Conservation (phyloP, 768 basidiomycete genomes). For the Cubamyces sp. region DNA sequence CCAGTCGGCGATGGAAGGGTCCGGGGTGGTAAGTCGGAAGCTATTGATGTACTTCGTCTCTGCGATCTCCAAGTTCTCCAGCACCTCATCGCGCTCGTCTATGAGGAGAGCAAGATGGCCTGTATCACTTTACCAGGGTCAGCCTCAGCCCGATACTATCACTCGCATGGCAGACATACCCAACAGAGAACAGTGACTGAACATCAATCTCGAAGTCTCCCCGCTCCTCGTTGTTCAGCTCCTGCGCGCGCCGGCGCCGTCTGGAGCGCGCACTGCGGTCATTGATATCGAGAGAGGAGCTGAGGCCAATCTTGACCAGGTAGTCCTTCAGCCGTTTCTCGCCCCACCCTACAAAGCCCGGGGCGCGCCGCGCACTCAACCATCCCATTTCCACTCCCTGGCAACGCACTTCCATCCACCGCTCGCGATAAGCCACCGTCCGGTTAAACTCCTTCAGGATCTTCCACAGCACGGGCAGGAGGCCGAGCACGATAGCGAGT, state of each 20-base stretch:
- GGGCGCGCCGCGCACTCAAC: conserved; percentile 63
- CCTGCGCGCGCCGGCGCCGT: conserved; percentile 31
- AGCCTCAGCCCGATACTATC: too few species aligned
- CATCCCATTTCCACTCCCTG: conserved; percentile 76
- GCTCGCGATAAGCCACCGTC: conserved; percentile 55
- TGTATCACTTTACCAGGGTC: conserved; percentile 56
- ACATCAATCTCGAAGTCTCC: conserved; percentile 63
- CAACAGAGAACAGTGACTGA: conserved; percentile 73
- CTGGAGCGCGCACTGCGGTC: conserved; percentile 31
- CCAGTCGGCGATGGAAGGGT: conserved; percentile 66
- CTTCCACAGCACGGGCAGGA: conserved; percentile 67
- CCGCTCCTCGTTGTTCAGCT: conserved; percentile 50
- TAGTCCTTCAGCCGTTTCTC: conserved; percentile 75
- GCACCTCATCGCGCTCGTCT: conserved; percentile 71
- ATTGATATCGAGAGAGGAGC: conserved; percentile 52
- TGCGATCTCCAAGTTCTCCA: conserved; percentile 81
- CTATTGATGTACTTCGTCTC: conserved; percentile 79
- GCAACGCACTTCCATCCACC: conserved; percentile 68
- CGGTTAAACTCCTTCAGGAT: conserved; percentile 66
- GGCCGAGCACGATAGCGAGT: conserved; percentile 61
- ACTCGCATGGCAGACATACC: conserved; percentile 45
- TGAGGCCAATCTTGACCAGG: conserved; percentile 66
- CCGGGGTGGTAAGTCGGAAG: conserved; percentile 73
- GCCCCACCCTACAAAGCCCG: conserved; percentile 72
- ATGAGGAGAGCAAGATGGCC: conserved; percentile 68